phyloP scores from a whole-genome alignment of 2,329 filamentous ascomycete genomes.

The Fusarium guadeloupense region DNA sequence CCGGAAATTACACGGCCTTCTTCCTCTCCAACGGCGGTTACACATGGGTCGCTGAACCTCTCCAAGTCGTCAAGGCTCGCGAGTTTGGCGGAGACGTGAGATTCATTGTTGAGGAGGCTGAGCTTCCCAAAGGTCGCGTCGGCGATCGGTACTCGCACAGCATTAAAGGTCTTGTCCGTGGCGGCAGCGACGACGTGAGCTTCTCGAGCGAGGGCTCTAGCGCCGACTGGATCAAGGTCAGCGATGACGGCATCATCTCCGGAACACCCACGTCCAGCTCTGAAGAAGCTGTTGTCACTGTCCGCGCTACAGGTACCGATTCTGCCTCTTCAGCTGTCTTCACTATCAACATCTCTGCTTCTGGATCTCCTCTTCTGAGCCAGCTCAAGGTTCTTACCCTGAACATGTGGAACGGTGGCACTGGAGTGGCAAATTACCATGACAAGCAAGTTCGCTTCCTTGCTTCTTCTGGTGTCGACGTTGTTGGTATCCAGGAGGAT shows the following conservation, averaged over 20 bases:
- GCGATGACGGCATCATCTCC: constrained; percentile 47
- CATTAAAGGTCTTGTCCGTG: constrained; percentile 47
- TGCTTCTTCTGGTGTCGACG: constrained; percentile 44
- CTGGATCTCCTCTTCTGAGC: constrained; percentile 45
- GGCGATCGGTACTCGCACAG: constrained; percentile 47
- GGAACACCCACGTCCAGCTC: constrained; percentile 45
- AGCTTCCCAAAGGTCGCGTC: constrained; percentile 50
- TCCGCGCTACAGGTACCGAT: constrained; percentile 43
- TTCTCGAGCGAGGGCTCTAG: constrained; percentile 43
- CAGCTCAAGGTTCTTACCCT: constrained; percentile 49
- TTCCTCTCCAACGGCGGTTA: constrained; percentile 51
- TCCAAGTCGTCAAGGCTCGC: constrained; percentile 42
- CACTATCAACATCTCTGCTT: constrained; percentile 46
- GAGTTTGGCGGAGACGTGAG: constrained; percentile 27
- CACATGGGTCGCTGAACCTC: constrained; percentile 48
- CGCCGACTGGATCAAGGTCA: constrained; percentile 48
- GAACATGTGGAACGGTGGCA: constrained; percentile 54
- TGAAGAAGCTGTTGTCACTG: constrained; percentile 34
- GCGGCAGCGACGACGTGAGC: constrained; percentile 34
- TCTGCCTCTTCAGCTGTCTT: constrained; percentile 43
- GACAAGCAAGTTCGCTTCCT: constrained; percentile 53
- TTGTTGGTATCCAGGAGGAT: constrained; percentile 53
- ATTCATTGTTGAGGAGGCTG: constrained; percentile 46
- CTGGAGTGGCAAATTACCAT: constrained; percentile 49
- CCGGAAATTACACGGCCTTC: constrained; percentile 49